These are phyloP conservation scores for Microcyclospora tardicrescens DNA, from an alignment of 2,329 filamentous ascomycete species.

Conservation along the genomic window DNA sequence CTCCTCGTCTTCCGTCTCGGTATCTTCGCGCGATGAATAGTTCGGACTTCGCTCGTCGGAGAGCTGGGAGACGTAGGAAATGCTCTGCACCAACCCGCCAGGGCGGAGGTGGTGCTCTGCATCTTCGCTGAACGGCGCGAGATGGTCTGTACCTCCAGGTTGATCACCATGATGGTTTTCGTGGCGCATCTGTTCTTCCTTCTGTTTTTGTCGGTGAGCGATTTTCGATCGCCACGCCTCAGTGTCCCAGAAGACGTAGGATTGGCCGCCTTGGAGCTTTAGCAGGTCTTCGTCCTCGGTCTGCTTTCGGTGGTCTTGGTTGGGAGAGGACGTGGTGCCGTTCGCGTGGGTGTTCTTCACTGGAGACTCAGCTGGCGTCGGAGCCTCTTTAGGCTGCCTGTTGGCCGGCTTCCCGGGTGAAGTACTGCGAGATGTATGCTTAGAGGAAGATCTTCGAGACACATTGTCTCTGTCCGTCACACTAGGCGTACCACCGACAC, in stretches of 20 bases:
- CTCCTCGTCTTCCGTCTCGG: background rate
- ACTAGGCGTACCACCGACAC: conserved; percentile 41
- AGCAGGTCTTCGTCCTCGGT: conserved; percentile 19
- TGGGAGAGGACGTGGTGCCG: conserved; percentile 6
- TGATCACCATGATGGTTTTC: no score
- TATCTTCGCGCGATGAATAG: background rate
- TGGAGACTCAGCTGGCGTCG: conserved; percentile 2
- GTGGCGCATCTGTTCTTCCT: background rate
- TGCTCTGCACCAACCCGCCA: background rate
- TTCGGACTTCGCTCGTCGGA: background rate
- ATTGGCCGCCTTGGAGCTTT: conserved; percentile 38
- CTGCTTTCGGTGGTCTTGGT: conserved; percentile 12
- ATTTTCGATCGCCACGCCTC: conserved; percentile 16
- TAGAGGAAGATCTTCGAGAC: conserved; percentile 6
- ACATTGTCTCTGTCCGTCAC: conserved; percentile 26
- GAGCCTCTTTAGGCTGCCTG: conserved; percentile 16
- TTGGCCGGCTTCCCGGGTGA: conserved; percentile 27
- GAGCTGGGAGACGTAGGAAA: background rate
- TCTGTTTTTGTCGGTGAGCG: background rate
- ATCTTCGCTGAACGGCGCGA: background rate
- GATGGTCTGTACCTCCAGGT: background rate
- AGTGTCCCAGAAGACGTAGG: conserved; percentile 42
- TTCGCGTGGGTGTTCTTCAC: conserved; percentile 1
- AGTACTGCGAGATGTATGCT: conserved; percentile 27
- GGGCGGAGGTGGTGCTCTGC: background rate